phyloP scores from a whole-genome alignment of 1,284 basidiomycete species.

The Malassezia restricta region DNA sequence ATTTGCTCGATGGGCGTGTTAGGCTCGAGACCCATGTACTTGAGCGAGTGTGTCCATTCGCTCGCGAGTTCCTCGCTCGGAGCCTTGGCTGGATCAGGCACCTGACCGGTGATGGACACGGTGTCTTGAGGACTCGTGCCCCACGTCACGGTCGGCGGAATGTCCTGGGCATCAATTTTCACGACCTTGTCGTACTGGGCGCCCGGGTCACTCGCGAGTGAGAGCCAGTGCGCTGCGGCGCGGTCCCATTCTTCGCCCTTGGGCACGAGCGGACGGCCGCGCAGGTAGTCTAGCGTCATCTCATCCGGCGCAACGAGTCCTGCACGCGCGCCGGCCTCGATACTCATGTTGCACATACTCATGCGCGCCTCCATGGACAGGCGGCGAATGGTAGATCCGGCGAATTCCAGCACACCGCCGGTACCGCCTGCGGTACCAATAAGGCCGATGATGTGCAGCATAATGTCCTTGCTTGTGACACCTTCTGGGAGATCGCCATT shows the following conservation, averaged over 20 bases:
- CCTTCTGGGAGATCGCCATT: constrained; percentile 39
- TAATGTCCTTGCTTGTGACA: constrained; percentile 44
- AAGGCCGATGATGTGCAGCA: constrained; percentile 42
- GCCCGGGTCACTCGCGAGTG: constrained; percentile 35
- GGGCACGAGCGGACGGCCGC: constrained; percentile 39
- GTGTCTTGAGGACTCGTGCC: constrained; percentile 41
- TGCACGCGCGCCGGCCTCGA: constrained; percentile 45
- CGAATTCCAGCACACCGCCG: constrained; percentile 41
- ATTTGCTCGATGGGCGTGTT: constrained; percentile 39
- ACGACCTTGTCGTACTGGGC: constrained; percentile 41
- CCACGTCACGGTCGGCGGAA: constrained; percentile 43
- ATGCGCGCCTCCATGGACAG: constrained; percentile 44
- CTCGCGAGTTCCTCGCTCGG: constrained; percentile 27
- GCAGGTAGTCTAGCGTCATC: constrained; percentile 42
- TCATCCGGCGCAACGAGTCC: constrained; percentile 44
- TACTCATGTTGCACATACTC: constrained; percentile 46
- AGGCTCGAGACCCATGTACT: constrained; percentile 44
- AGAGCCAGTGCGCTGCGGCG: constrained; percentile 38
- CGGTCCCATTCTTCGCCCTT: constrained; percentile 39
- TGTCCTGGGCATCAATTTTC: constrained; percentile 37
- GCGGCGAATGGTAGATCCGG: constrained; percentile 34
- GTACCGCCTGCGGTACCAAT: constrained; percentile 45
- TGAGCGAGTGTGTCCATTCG: constrained; percentile 31
- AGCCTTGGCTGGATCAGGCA: constrained; percentile 37
- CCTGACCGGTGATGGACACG: constrained; percentile 38